Base-by-base conservation (phyloP, 176 grass and related monocot species). In the Saccharum spontaneum region DNA sequence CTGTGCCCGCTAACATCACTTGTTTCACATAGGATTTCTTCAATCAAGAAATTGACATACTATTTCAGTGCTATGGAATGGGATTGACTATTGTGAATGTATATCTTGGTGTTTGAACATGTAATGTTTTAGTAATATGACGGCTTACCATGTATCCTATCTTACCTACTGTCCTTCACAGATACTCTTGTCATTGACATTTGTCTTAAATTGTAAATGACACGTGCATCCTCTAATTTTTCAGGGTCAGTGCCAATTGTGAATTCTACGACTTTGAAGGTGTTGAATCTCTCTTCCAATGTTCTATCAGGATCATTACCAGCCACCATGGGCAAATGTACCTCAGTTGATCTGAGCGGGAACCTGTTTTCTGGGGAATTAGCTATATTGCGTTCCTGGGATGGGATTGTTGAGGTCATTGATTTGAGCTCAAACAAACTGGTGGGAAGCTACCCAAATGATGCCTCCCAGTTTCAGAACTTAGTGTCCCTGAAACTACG, bases 211-310 rank as follows among this genome's bases (percentile, higher is more conserved):
- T 43, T 86, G 71, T 84, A 54, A 65, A 76, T 91, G 50, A 87
- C 40, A 9, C 11, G 0, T 54, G 69, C 23, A 6, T 61, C 38
- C 72, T 89, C 33, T 61, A 61, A 69, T 91, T 77, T 86, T 92
- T n/a, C 88, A 99, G 97, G 97, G 79, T 31, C 82, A 55, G 14
- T 95, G 54, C 85, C 82, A 22, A 36, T 67, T 81, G 89, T 99
- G 78, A 96, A 89, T 76, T 99, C 97, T 26, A 96, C 93, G 7
- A 92, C 97, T 83, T 87, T 99, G 88, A 96, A 89, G 74, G 50
- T 84, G 80, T 80, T 99, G 78, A 99, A 96, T 86, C 91, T 99
- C 49, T 99, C 97, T 75, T 91, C 93, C 59, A 99, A 96, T 90
- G 77, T 89, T 73, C 69, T 99, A 16, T 82, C 88, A 48, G 97